phyloP scores from a whole-genome alignment of 2,329 filamentous ascomycete genomes.

The Anthostomella pinea region DNA sequence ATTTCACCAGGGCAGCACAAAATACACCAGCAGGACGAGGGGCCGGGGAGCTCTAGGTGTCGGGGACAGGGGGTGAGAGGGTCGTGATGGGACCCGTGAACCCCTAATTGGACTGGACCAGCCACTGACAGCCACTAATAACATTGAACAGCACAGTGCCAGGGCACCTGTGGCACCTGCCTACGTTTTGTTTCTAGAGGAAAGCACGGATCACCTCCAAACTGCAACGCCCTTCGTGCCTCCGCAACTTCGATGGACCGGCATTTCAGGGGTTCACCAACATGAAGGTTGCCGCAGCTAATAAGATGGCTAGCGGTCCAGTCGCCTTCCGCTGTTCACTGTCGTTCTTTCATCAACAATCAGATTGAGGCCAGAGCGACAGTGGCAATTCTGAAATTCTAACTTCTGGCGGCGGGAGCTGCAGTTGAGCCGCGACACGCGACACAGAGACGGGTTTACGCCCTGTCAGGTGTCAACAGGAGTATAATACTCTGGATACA shows the following conservation, averaged over 20 bases:
- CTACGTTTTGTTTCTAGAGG: background rate
- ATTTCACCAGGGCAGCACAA: constrained; percentile 2
- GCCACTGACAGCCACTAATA: too few species aligned
- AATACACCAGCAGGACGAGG: background rate
- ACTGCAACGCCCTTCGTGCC: background rate
- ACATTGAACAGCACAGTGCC: too few species aligned
- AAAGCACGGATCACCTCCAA: constrained; percentile 1
- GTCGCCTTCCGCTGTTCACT: background rate
- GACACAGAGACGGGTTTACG: too few species aligned
- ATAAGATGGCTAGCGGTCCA: constrained; percentile 1
- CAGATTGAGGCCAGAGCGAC: too few species aligned
- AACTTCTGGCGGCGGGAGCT: too few species aligned
- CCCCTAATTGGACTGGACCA: constrained; percentile 8
- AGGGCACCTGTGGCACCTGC: too few species aligned
- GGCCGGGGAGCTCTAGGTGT: background rate
- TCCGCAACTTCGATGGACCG: background rate
- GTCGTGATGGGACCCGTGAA: background rate
- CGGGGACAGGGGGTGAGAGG: background rate
- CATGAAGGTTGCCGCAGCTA: background rate
- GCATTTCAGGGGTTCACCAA: constrained; percentile 2
- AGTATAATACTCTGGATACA: too few species aligned
- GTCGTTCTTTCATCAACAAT: background rate
- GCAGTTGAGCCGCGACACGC: too few species aligned
- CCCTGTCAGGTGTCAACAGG: too few species aligned
- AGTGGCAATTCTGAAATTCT: too few species aligned